phyloP scores from a whole-genome alignment of 202 grass and related monocot species.

The Setaria viridis region DNA sequence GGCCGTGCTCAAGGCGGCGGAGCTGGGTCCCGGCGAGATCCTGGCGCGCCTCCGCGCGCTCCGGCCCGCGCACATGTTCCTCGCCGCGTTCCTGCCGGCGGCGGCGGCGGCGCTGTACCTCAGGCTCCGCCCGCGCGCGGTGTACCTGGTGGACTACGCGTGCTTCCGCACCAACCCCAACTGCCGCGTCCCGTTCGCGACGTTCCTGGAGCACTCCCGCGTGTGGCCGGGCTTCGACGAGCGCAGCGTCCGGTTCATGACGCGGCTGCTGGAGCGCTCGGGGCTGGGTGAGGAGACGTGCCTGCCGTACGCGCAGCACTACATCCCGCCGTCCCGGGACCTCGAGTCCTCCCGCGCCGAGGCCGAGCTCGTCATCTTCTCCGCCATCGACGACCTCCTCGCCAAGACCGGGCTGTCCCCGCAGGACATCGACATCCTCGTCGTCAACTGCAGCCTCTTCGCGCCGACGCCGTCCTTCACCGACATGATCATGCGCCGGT shows the following conservation, averaged over 20 bases:
- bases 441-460: conserved; percentile 97
- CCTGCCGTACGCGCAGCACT: conserved; percentile 80
- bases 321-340: conserved; percentile 74
- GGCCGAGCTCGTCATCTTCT: conserved; percentile 62
- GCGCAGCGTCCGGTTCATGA: conserved; percentile 77
- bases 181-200: conserved; percentile 83
- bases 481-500: conserved; percentile 88
- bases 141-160: conserved; percentile 87
- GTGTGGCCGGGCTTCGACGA: conserved; percentile 75
- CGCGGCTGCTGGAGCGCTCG: conserved; percentile 57
- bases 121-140: conserved; percentile 65
- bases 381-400: conserved; percentile 69
- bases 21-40: conserved; percentile 53
- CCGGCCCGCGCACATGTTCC: conserved; percentile 48
- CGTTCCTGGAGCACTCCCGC: conserved; percentile 82
- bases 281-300: conserved; percentile 77
- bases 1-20: conserved; percentile 41
- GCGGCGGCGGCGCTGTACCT: conserved; percentile 53
- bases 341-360: conserved; percentile 65
- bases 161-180: conserved; percentile 67
- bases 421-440: conserved; percentile 76
- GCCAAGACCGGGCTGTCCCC: conserved; percentile 56
- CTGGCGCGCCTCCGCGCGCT: conserved; percentile 33
- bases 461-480: conserved; percentile 85
- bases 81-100: conserved; percentile 48